Percentiles rank a stretch among this genome's conserved stretches.
Conservation (phyloP, 192 early-diverging fungal species). For the Backusella parvicylindrica region DNA sequence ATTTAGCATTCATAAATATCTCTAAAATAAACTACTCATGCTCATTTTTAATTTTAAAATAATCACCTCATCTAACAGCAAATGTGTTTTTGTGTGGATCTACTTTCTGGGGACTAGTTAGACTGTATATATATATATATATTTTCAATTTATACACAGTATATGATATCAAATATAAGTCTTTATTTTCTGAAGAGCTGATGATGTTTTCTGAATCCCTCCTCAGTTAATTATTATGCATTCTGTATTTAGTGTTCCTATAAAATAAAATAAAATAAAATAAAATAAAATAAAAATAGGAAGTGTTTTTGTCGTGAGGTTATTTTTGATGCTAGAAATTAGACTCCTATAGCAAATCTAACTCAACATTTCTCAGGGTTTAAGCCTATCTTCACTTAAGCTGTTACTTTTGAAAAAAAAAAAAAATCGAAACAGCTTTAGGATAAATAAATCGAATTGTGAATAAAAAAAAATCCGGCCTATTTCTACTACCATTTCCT, state of each 20-base stretch:
- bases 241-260: not conserved
- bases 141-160: not conserved
- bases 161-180: not conserved
- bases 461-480: too few species aligned
- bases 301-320: not conserved
- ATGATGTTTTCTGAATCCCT: not conserved
- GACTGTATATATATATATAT: too few species aligned
- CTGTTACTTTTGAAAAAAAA: too few species aligned
- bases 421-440: too few species aligned
- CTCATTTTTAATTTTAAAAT: not conserved
- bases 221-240: not conserved
- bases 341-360: not conserved
- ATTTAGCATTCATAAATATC: not conserved
- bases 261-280: not conserved
- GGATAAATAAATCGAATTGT: too few species aligned
- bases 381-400: too few species aligned
- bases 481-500: too few species aligned
- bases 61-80: not conserved
- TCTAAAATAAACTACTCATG: not conserved
- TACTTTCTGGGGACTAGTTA: too few species aligned
- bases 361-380: too few species aligned
- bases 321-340: not conserved
- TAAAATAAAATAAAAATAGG: not conserved
- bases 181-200: not conserved
- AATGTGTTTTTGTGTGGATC: not conserved